Evolutionary conservation across 2,329 filamentous ascomycete species (phyloP).

Genomic region (Diaporthe destruens): DNA sequence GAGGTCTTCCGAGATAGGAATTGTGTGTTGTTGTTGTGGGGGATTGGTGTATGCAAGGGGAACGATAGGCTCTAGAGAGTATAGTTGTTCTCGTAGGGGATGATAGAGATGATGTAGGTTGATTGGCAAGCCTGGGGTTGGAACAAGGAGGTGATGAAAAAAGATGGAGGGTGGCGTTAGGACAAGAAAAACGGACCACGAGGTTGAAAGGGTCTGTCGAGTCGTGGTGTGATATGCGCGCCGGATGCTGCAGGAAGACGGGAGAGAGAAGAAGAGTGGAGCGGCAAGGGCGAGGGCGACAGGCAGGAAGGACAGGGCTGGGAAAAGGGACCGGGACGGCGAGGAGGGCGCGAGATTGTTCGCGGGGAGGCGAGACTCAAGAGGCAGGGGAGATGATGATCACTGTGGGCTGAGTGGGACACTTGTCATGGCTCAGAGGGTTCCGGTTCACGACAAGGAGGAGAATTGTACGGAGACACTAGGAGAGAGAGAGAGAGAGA

Average conservation of each 20-base stretch:
- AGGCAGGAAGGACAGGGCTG: slow-evolving; percentile 28
- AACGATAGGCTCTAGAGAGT: slow-evolving; percentile 9
- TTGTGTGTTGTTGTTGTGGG: slow-evolving; percentile 19
- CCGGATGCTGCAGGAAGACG: slow-evolving; percentile 29
- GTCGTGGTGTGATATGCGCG: slow-evolving; percentile 39
- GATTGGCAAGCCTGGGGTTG: slow-evolving; percentile 36
- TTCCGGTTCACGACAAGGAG: slow-evolving; percentile 7
- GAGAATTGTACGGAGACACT: too few relatives aligned
- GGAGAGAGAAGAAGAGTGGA: slow-evolving; percentile 26
- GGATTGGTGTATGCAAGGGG: slow-evolving; percentile 16
- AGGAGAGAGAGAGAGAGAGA: not conserved
- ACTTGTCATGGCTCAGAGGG: slow-evolving; percentile 5
- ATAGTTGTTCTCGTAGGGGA: slow-evolving; percentile 8
- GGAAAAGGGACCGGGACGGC: slow-evolving; percentile 12
- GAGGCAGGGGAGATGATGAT: slow-evolving; percentile 29
- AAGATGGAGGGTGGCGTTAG: slow-evolving; percentile 39
- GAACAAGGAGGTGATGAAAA: slow-evolving; percentile 37
- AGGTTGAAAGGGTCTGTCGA: slow-evolving; percentile 40
- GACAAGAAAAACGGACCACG: slow-evolving; percentile 38
- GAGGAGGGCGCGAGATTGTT: slow-evolving; percentile 33
- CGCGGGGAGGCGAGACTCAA: slow-evolving; percentile 17
- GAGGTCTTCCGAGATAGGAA: slow-evolving; percentile 34
- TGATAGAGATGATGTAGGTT: slow-evolving; percentile 32
- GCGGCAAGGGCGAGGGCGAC: slow-evolving; percentile 30
- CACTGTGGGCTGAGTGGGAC: slow-evolving; percentile 20